A percentile compares a stretch with the other conserved stretches of the same genome.
phyloP scores from a whole-genome alignment of 1,139 yeast species.

The Candida sp. region DNA sequence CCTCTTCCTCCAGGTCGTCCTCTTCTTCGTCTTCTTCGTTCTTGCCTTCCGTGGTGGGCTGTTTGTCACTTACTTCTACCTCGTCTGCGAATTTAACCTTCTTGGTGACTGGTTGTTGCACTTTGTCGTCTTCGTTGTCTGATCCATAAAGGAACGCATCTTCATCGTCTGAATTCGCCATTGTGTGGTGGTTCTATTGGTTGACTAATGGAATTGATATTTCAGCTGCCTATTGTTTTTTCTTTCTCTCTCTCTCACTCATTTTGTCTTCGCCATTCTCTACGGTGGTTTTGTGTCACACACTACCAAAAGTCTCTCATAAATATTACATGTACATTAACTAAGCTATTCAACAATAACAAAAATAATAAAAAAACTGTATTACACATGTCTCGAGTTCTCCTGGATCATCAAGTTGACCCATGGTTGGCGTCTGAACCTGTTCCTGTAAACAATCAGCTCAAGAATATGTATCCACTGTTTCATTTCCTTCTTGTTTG shows the following conservation, averaged over 20 bases:
- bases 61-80: slow-evolving; percentile 6
- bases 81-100: slow-evolving; percentile 17
- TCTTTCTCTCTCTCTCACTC: neutral
- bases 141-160: slow-evolving; percentile 88
- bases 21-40: slow-evolving; percentile 7
- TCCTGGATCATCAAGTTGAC: slow-evolving; percentile 51
- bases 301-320: too few relatives aligned
- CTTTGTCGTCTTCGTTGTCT: slow-evolving; percentile 45
- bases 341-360: too few relatives aligned
- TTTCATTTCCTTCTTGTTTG: slow-evolving; percentile 54
- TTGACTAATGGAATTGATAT: neutral
- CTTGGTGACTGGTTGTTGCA: slow-evolving; percentile 9
- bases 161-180: slow-evolving; percentile 62
- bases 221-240: neutral
- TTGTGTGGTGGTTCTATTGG: slow-evolving; percentile 8
- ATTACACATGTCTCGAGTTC: neutral
- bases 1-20: neutral
- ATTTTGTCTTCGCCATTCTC: neutral
- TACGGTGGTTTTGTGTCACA: too few relatives aligned
- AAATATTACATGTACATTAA: too few relatives aligned
- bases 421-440: slow-evolving; percentile 73
- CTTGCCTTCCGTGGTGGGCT: neutral
- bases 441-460: slow-evolving; percentile 54
- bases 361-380: neutral
- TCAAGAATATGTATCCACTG: slow-evolving; percentile 63